Percentiles rank a stretch among this genome's conserved stretches.
Evolutionary conservation across 257 asterid genomes (phyloP).

Genomic region (Nyctanthes arbortristis): DNA sequence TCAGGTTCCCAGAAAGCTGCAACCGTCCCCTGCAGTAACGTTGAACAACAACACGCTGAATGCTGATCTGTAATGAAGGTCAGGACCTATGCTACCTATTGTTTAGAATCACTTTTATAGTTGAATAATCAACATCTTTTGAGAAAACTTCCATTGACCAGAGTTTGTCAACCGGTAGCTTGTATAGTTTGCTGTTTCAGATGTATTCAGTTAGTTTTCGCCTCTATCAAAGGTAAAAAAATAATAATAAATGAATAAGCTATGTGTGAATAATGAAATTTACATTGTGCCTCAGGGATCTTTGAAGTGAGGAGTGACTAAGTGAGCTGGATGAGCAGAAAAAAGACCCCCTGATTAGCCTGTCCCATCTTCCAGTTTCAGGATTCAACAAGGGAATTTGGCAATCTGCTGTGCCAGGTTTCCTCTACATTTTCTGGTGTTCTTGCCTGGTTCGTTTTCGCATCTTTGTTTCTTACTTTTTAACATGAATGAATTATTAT

Average conservation of each 20-base stretch:
- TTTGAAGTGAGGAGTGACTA: not conserved
- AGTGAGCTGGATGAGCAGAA: not conserved
- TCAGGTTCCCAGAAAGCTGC: constrained; percentile 7
- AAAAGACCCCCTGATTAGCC: not conserved
- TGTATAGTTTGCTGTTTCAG: not conserved
- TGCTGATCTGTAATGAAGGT: constrained; percentile 21
- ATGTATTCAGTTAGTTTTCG: not conserved
- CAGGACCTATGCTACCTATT: not conserved
- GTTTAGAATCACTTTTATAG: not conserved
- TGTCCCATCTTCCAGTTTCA: not conserved
- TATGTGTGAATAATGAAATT: not conserved
- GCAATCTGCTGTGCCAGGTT: not conserved
- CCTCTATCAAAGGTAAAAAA: not conserved
- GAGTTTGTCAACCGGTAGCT: not conserved
- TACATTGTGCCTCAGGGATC: constrained; percentile 5
- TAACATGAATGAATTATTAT: not conserved
- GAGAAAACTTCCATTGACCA: constrained; percentile 12
- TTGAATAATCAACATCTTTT: constrained; percentile 1
- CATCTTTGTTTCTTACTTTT: not conserved
- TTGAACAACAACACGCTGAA: not conserved
- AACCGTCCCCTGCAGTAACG: not conserved
- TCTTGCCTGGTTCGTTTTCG: not conserved
- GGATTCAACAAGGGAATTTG: not conserved
- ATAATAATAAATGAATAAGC: not conserved
- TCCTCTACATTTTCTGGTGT: not conserved